Evolutionary conservation across 2,329 filamentous ascomycete species (phyloP).

Genomic region (Emmonsiellopsis sp.): DNA sequence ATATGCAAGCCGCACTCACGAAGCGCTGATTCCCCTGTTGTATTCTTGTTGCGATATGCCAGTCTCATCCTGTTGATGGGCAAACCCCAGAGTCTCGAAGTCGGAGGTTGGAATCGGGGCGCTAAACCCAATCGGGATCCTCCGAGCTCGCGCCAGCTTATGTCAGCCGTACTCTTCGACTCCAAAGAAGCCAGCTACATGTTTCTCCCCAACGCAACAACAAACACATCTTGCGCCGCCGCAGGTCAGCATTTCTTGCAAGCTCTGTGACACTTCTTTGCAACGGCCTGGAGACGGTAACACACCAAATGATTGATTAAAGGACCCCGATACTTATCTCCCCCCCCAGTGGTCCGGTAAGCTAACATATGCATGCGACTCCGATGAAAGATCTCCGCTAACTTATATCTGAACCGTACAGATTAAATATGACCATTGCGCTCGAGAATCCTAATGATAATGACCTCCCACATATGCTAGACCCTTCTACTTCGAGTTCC

Average conservation of each 20-base stretch:
- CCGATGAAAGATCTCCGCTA: neutral
- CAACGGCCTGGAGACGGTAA: neutral
- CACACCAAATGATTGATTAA: slow-evolving; percentile 18
- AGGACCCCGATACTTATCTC: neutral
- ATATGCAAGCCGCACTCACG: no score
- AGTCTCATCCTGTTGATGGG: neutral
- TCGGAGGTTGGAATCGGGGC: neutral
- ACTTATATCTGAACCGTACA: neutral
- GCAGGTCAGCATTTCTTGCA: neutral
- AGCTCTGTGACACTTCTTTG: neutral
- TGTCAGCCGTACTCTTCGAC: neutral
- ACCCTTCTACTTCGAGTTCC: neutral
- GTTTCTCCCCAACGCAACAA: neutral
- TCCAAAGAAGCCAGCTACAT: neutral
- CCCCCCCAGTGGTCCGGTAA: neutral
- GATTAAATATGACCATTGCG: slow-evolving; percentile 3
- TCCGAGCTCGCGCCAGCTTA: neutral
- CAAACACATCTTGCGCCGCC: neutral
- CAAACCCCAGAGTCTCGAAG: neutral
- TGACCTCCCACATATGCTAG: neutral
- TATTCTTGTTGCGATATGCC: no score
- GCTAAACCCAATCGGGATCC: slow-evolving; percentile 1
- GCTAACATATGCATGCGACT: neutral
- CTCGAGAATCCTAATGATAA: neutral
- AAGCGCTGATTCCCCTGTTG: no score